Conservation (phyloP, 2,329 filamentous ascomycete species). For the Aspergillus carbonarius region DNA sequence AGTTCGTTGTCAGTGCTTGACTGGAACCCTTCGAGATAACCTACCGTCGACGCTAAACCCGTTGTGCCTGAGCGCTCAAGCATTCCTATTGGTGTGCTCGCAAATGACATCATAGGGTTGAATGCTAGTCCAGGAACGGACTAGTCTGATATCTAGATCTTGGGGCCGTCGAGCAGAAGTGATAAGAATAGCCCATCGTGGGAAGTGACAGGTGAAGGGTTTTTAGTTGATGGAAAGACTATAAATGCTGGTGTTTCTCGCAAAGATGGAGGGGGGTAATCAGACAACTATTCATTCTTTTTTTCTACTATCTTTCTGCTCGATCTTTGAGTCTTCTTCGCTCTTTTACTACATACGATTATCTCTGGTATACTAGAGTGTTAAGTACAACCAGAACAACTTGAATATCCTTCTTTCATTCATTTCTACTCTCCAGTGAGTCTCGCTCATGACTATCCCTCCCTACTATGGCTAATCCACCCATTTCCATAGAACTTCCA, state of each 20-base stretch:
- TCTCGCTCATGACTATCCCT: no score
- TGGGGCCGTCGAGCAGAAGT: neutral
- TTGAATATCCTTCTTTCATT: no score
- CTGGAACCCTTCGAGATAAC: no score
- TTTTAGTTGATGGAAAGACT: neutral
- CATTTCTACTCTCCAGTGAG: no score
- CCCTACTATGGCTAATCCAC: no score
- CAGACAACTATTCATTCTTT: neutral
- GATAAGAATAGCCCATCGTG: neutral
- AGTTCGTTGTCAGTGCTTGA: no score
- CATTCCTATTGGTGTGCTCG: neutral
- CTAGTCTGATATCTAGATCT: neutral
- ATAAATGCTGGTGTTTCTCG: neutral
- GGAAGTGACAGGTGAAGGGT: neutral
- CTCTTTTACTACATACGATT: neutral
- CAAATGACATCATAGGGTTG: neutral
- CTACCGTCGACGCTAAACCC: neutral
- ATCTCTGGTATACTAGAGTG: neutral
- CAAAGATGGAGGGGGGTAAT: neutral
- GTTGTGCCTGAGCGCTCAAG: neutral
- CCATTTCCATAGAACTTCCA: neutral
- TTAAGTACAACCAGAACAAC: neutral
- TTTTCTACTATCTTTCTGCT: neutral
- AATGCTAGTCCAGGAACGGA: neutral
- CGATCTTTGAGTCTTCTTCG: neutral